Percentiles rank a stretch among this genome's conserved stretches.
These are phyloP conservation scores for Lumnitzera racemosa DNA, from an alignment of 345 rosid species.

Conservation along the genomic window DNA sequence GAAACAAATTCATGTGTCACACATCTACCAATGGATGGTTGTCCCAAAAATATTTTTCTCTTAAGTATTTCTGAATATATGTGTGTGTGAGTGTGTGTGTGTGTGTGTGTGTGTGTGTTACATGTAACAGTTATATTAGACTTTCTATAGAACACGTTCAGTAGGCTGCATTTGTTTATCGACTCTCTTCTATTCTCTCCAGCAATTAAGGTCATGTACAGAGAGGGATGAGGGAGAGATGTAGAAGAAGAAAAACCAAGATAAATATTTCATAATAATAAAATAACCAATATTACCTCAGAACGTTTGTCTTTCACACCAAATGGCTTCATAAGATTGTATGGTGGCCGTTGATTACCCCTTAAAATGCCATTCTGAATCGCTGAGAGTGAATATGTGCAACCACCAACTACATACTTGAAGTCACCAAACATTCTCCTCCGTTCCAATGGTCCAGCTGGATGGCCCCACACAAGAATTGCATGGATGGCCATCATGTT, in stretches of 20 bases:
- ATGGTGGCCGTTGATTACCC: conserved; percentile 77
- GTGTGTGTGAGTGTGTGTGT: too few species aligned
- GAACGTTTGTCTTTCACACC: conserved; percentile 57
- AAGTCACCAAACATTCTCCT: conserved; percentile 66
- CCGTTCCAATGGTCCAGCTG: conserved; percentile 64
- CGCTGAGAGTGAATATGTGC: conserved; percentile 67
- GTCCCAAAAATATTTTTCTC: too few species aligned
- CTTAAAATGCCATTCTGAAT: conserved; percentile 83
- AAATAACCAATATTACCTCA: conserved; percentile 29
- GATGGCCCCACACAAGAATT: conserved; percentile 63
- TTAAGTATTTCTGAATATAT: too few species aligned
- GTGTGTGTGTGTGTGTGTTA: too few species aligned
- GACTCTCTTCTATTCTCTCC: too few species aligned
- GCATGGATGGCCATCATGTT: conserved; percentile 91
- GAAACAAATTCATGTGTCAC: too few species aligned
- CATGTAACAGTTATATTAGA: too few species aligned
- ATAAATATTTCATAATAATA: neutral
- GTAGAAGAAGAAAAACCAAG: neutral
- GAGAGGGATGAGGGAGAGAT: too few species aligned
- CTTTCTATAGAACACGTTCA: too few species aligned
- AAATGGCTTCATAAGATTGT: conserved; percentile 70
- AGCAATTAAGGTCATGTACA: too few species aligned
- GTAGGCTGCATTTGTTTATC: too few species aligned
- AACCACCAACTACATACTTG: conserved; percentile 71
- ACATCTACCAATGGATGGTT: too few species aligned